Evolutionary conservation across 805 yeast species (phyloP).

Genomic region (Myxozyma vanderwaltii): DNA sequence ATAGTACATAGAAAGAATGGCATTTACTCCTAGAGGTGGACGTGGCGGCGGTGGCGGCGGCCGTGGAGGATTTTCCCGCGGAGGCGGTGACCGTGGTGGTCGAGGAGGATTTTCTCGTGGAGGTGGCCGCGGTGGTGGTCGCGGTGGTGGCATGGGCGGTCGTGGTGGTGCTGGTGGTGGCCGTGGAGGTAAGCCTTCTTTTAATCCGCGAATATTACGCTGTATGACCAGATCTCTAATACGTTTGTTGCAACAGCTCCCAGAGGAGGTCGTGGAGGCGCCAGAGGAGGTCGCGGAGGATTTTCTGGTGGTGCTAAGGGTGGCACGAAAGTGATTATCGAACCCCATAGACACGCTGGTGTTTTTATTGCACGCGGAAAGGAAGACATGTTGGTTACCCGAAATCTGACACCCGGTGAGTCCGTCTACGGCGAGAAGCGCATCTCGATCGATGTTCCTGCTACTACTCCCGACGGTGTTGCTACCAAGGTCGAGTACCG

Average conservation of each 20-base stretch:
- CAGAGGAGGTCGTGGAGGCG: constrained; percentile 47
- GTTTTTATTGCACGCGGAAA: constrained; percentile 99
- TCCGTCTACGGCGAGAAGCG: constrained; percentile 98
- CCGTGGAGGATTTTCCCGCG: constrained; percentile 38
- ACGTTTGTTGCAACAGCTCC: not conserved
- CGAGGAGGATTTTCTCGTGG: constrained; percentile 41
- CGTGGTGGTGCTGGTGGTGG: constrained; percentile 35
- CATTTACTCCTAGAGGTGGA: constrained; percentile 63
- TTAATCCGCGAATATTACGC: not conserved
- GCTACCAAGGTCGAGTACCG: constrained; percentile 96
- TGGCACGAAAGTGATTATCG: constrained; percentile 92
- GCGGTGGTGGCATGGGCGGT: constrained; percentile 43
- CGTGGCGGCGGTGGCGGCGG: constrained; percentile 52
- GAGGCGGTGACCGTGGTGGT: constrained; percentile 47
- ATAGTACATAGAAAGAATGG: constrained; percentile 53
- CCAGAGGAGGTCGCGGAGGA: constrained; percentile 55
- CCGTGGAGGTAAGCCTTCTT: not conserved
- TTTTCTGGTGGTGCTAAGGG: constrained; percentile 64
- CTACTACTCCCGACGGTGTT: constrained; percentile 63
- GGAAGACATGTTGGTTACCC: constrained; percentile 96
- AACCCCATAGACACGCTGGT: constrained; percentile 95
- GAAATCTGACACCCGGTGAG: constrained; percentile 97
- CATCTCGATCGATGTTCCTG: constrained; percentile 88
- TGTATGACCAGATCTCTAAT: not conserved
- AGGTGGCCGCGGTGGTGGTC: constrained; percentile 47